These are phyloP conservation scores for Venturia asperata DNA, from an alignment of 2,329 filamentous ascomycete genomes.

Conservation along the genomic window DNA sequence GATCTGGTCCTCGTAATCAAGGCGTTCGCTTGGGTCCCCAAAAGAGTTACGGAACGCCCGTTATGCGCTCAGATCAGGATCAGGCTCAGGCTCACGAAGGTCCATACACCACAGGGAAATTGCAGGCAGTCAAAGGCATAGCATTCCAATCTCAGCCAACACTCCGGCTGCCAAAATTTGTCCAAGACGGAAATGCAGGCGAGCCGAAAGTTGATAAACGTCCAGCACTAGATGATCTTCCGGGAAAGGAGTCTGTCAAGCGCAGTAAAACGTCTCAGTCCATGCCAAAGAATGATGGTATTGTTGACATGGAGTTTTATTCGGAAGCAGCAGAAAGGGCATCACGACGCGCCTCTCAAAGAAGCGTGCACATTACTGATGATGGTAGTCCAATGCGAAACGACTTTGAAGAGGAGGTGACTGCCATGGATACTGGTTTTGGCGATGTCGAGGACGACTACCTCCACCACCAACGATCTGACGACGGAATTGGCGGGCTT, in stretches of 20 bases:
- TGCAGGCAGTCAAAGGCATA: background rate
- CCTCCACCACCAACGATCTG: background rate
- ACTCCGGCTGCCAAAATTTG: background rate
- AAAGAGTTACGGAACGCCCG: background rate
- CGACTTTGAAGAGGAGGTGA: background rate
- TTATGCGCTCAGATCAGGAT: background rate
- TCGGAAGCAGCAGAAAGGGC: background rate
- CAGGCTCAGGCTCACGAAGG: background rate
- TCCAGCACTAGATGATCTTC: background rate
- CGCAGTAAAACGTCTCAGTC: background rate
- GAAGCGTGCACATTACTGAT: slow-evolving; percentile 4
- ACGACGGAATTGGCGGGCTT: background rate
- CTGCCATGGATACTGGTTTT: background rate
- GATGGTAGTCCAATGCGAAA: slow-evolving; percentile 4
- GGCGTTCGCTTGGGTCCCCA: background rate
- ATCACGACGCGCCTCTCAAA: background rate
- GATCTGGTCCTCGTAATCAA: slow-evolving; percentile 15
- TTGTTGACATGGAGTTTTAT: background rate
- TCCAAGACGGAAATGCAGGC: background rate
- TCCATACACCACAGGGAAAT: background rate
- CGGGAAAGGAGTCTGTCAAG: background rate
- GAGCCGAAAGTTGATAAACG: background rate
- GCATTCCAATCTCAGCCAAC: background rate
- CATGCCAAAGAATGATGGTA: background rate
- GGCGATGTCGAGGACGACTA: background rate